These are phyloP conservation scores for Sarcodon aspratus DNA, from an alignment of 768 basidiomycete species.

Conservation along the genomic window DNA sequence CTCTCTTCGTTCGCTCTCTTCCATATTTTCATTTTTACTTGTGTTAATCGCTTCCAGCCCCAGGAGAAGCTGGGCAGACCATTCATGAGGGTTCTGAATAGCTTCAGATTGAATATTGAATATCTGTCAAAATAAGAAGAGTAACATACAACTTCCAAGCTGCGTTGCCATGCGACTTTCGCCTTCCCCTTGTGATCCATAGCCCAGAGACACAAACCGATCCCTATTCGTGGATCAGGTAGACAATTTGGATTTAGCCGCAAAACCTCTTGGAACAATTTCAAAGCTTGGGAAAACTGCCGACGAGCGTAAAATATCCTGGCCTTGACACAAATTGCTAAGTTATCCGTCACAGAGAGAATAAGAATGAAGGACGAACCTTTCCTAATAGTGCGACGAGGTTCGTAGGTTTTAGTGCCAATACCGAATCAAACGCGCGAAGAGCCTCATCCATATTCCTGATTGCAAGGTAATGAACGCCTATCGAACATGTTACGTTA, in stretches of 20 bases:
- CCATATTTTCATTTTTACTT: constrained; percentile 58
- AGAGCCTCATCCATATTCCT: constrained; percentile 76
- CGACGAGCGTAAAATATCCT: constrained; percentile 76
- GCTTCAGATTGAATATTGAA: not conserved
- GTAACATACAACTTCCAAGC: constrained; percentile 65
- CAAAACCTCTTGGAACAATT: constrained; percentile 78
- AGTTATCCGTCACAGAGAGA: not conserved
- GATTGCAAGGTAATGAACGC: constrained; percentile 72
- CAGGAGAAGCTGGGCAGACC: constrained; percentile 71
- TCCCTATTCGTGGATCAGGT: constrained; percentile 93
- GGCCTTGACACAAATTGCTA: constrained; percentile 37
- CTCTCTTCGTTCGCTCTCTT: constrained; percentile 51
- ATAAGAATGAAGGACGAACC: constrained; percentile 26
- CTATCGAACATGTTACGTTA: constrained; percentile 26
- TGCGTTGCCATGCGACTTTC: constrained; percentile 82
- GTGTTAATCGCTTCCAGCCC: constrained; percentile 82
- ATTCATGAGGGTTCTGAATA: constrained; percentile 62
- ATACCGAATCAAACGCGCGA: constrained; percentile 70
- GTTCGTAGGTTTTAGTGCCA: constrained; percentile 74
- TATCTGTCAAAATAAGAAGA: not conserved
- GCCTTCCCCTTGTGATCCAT: constrained; percentile 78
- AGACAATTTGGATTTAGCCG: constrained; percentile 63
- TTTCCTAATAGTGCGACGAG: constrained; percentile 82
- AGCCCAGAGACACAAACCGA: constrained; percentile 90
- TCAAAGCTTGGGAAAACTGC: constrained; percentile 69